A percentile compares a stretch with the other conserved stretches of the same genome.
phyloP scores from a whole-genome alignment of 1,139 yeast genomes.

The Hyphopichia pseudoburtonii region DNA sequence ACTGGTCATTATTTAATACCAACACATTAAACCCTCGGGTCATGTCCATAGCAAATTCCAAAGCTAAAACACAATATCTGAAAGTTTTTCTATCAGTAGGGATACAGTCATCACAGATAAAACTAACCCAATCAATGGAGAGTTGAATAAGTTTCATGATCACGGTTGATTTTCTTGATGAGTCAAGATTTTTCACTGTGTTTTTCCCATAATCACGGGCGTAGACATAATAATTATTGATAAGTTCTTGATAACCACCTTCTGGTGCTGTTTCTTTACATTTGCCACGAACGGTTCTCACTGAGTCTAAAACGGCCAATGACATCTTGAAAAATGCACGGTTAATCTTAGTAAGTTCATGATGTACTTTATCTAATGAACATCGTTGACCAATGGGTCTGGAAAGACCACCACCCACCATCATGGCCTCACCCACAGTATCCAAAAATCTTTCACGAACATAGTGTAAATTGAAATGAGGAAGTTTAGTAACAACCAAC shows the following conservation, averaged over 20 bases:
- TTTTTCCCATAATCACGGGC: constrained; percentile 83
- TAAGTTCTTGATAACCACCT: constrained; percentile 71
- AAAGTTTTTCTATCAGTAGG: constrained; percentile 91
- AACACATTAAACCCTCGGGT: constrained; percentile 87
- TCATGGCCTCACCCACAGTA: constrained; percentile 55
- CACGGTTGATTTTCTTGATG: constrained; percentile 64
- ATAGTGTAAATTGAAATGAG: constrained; percentile 37
- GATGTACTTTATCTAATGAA: constrained; percentile 72
- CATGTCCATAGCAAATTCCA: constrained; percentile 95
- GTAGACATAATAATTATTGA: constrained; percentile 75
- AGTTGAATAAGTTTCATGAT: constrained; percentile 73
- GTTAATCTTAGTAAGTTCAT: constrained; percentile 67
- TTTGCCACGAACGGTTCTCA: constrained; percentile 51
- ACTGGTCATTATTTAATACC: constrained; percentile 76
- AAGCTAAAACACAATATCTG: constrained; percentile 93
- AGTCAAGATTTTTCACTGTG: constrained; percentile 64
- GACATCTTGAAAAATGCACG: constrained; percentile 70
- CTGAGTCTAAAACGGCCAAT: constrained; percentile 64
- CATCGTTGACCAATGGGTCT: constrained; percentile 61
- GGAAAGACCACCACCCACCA: constrained; percentile 35
- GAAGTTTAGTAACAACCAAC: constrained; percentile 57
- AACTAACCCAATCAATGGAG: constrained; percentile 88
- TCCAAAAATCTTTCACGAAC: constrained; percentile 48
- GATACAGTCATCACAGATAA: constrained; percentile 90
- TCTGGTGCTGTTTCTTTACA: constrained; percentile 39